Evolutionary conservation across 805 yeast species (phyloP).

Genomic region (Saturnispora serradocipensis): DNA sequence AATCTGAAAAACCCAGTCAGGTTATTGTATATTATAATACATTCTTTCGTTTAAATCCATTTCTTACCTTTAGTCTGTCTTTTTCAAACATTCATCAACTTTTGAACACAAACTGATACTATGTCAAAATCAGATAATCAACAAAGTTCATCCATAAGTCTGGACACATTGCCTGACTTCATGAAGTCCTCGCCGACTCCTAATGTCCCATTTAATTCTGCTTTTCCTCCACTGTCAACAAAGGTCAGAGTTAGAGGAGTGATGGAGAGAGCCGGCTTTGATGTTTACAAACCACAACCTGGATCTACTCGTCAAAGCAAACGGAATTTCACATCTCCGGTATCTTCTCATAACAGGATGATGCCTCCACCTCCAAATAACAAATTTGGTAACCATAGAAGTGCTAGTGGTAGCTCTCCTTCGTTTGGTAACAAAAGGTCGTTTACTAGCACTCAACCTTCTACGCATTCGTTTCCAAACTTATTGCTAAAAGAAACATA

Average conservation of each 20-base stretch:
- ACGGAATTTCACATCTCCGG: background rate
- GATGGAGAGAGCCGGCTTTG: conserved; percentile 78
- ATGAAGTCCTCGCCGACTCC: conserved; percentile 23
- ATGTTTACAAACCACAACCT: conserved; percentile 33
- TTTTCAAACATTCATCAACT: background rate
- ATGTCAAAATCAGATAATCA: background rate
- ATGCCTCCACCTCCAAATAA: background rate
- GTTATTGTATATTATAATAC: background rate
- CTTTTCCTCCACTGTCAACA: conserved; percentile 65
- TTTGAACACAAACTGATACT: background rate
- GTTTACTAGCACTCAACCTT: background rate
- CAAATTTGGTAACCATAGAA: background rate
- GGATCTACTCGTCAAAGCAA: conserved; percentile 10
- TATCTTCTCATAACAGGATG: background rate
- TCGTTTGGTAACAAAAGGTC: background rate
- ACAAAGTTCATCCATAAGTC: conserved; percentile 12
- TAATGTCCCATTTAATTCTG: conserved; percentile 35
- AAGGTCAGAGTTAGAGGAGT: conserved; percentile 57
- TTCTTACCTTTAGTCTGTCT: background rate
- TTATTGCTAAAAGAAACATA: background rate
- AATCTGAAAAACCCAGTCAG: background rate
- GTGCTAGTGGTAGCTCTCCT: background rate
- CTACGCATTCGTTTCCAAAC: background rate
- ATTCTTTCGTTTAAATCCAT: background rate
- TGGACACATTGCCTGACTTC: conserved; percentile 26